phyloP scores from a whole-genome alignment of 2,329 filamentous ascomycete species.

The Zymoseptoria passerinii region DNA sequence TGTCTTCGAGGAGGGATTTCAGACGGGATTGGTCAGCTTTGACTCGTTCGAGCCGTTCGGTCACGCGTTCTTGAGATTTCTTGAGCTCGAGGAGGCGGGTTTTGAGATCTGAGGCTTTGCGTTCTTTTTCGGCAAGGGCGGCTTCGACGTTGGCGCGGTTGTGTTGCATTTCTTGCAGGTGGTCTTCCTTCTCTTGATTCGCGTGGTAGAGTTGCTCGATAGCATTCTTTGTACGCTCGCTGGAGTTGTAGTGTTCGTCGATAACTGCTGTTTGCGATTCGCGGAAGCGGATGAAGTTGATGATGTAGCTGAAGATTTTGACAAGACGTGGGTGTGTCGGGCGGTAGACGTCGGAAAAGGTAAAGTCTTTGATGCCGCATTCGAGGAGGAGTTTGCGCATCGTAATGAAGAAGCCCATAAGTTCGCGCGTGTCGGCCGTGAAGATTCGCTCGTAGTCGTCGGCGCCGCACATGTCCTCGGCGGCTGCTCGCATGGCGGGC shows the following conservation, averaged over 20 bases:
- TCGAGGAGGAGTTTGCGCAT: constrained; percentile 69
- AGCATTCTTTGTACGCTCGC: constrained; percentile 73
- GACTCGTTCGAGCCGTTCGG: constrained; percentile 71
- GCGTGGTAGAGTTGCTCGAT: constrained; percentile 80
- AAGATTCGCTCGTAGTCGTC: constrained; percentile 71
- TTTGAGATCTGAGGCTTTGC: constrained; percentile 80
- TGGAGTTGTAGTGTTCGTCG: constrained; percentile 87
- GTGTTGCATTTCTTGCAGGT: constrained; percentile 69
- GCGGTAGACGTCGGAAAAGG: constrained; percentile 82
- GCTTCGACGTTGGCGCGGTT: constrained; percentile 74
- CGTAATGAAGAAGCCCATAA: constrained; percentile 92
- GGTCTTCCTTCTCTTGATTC: constrained; percentile 78
- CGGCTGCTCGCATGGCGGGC: constrained; percentile 87
- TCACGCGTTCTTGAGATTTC: constrained; percentile 73
- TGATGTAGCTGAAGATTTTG: constrained; percentile 94
- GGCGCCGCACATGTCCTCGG: constrained; percentile 69
- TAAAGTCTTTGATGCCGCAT: constrained; percentile 90
- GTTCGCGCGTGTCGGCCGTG: constrained; percentile 77
- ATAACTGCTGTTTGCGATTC: constrained; percentile 85
- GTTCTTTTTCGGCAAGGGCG: constrained; percentile 74
- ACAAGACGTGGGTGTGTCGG: constrained; percentile 84
- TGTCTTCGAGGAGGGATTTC: constrained; percentile 63
- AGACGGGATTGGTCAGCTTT: constrained; percentile 72
- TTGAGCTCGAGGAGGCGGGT: constrained; percentile 70
- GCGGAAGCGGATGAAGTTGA: constrained; percentile 97